A percentile compares a stretch with the other conserved stretches of the same genome.
Evolutionary conservation across 305 asterid genomes (phyloP).

Genomic region (Fraxinus xanthoxyloides): DNA sequence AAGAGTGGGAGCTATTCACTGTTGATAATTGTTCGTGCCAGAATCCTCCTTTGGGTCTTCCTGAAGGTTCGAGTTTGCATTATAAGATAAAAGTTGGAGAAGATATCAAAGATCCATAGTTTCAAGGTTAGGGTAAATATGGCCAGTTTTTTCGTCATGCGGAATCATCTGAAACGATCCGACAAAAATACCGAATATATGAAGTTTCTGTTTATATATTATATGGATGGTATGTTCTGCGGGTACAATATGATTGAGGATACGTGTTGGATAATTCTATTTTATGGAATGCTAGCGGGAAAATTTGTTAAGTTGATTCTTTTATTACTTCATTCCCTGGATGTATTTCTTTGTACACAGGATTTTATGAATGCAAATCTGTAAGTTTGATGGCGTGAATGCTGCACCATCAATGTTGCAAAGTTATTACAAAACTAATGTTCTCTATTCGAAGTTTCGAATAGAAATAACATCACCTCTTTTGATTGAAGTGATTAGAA

Average conservation of each 20-base stretch:
- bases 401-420: not conserved
- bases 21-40: slow-evolving; percentile 76
- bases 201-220: not conserved
- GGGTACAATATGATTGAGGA: not conserved
- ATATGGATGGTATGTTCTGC: not conserved
- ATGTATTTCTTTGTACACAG: not conserved
- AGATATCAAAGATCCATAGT: slow-evolving; percentile 22
- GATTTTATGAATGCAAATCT: not conserved
- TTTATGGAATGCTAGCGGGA: not conserved
- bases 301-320: not conserved
- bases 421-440: not conserved
- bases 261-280: not conserved
- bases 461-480: not conserved
- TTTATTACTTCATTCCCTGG: not conserved
- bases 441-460: not conserved
- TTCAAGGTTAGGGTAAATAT: slow-evolving; percentile 3
- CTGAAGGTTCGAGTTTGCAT: slow-evolving; percentile 72
- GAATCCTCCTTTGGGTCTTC: slow-evolving; percentile 73
- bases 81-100: slow-evolving; percentile 35
- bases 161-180: not conserved
- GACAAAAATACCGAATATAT: not conserved
- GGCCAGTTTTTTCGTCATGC: not conserved
- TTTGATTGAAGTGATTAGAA: not conserved
- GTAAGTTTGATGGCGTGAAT: not conserved
- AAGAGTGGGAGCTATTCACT: slow-evolving; percentile 78